phyloP scores from a whole-genome alignment of 257 asterid species.

The Solanum commersonii region DNA sequence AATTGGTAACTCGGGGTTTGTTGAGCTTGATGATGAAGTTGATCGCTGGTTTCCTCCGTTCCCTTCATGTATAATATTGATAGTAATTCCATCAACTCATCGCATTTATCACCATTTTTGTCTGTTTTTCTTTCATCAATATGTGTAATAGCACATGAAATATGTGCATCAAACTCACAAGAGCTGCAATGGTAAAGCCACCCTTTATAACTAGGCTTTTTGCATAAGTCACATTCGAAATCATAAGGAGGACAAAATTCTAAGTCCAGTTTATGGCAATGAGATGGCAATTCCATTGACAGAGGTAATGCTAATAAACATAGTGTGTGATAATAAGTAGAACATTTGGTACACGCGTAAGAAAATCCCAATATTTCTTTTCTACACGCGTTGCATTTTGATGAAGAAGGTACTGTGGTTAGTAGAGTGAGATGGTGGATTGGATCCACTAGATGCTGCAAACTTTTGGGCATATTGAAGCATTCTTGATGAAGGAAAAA shows the following conservation, averaged over 20 bases:
- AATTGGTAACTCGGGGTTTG: conserved; percentile 26
- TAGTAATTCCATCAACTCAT: conserved; percentile 32
- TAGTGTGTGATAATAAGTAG: conserved; percentile 20
- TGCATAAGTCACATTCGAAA: conserved; percentile 42
- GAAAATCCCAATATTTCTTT: conserved; percentile 20
- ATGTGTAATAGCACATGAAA: conserved; percentile 26
- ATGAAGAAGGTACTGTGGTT: conserved; percentile 1
- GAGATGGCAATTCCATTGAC: conserved; percentile 30
- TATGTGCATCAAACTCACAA: conserved; percentile 49
- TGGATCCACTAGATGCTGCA: conserved; percentile 32
- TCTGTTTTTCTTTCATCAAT: not conserved
- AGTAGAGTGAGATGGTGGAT: conserved; percentile 27
- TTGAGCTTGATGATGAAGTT: conserved; percentile 8
- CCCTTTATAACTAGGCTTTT: conserved; percentile 22
- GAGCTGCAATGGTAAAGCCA: conserved; percentile 42
- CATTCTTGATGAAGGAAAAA: conserved; percentile 47
- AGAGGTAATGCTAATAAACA: conserved; percentile 42
- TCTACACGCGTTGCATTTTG: conserved; percentile 33
- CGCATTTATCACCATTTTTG: not conserved
- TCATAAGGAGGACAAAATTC: conserved; percentile 39
- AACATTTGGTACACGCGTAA: conserved; percentile 30
- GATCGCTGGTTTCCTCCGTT: not conserved
- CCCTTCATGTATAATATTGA: conserved; percentile 16
- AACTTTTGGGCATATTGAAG: conserved; percentile 35
- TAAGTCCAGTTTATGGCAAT: conserved; percentile 31